Conservation (phyloP, 2,329 filamentous ascomycete genomes). For the Beauveria varroae region DNA sequence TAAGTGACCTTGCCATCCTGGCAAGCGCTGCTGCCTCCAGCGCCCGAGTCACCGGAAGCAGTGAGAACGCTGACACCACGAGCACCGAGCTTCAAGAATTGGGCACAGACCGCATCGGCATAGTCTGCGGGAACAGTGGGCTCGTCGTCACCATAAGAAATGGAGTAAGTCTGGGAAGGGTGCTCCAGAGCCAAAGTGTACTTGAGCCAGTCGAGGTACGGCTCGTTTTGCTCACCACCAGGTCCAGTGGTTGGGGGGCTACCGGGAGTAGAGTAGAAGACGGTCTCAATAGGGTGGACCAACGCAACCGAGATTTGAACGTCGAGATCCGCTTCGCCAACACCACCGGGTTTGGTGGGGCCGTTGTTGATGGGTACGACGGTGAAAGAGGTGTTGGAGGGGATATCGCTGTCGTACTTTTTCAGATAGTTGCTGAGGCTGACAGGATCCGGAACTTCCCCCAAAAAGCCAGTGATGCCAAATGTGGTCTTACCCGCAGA, state of each 20-base stretch:
- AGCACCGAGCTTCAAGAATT: conserved; percentile 10
- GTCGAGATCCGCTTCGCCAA: conserved; percentile 10
- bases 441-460: not conserved
- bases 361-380: conserved; percentile 3
- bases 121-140: conserved; percentile 5
- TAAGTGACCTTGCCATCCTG: not conserved
- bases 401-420: conserved; percentile 4
- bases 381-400: not conserved
- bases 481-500: not conserved
- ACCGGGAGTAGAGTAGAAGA: conserved; percentile 9
- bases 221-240: conserved; percentile 3
- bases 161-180: conserved; percentile 9
- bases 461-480: conserved; percentile 8
- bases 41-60: conserved; percentile 7
- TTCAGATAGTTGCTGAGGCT: conserved; percentile 6
- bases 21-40: conserved; percentile 1
- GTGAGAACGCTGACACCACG: conserved; percentile 8
- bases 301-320: conserved; percentile 9
- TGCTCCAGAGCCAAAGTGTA: conserved; percentile 5
- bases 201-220: conserved; percentile 11
- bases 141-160: conserved; percentile 9
- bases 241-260: not conserved
- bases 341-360: not conserved
- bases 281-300: conserved; percentile 5
- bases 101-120: conserved; percentile 7